A percentile compares a stretch with the other conserved stretches of the same genome.
These are phyloP conservation scores for Fusarium miscanthi DNA, from an alignment of 2,329 filamentous ascomycete genomes.

Conservation along the genomic window DNA sequence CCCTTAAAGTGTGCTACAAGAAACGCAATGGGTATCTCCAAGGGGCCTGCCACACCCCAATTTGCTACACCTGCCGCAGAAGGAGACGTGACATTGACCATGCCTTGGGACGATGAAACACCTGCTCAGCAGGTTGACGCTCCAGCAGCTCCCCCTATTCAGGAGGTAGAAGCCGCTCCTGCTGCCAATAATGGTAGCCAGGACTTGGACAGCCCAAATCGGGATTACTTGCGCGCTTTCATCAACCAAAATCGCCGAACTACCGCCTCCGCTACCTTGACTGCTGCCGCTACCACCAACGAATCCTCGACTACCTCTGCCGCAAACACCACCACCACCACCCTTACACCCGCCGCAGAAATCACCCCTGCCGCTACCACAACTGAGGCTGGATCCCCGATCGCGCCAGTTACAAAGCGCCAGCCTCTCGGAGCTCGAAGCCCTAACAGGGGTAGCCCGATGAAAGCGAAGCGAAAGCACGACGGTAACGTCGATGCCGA, in stretches of 20 bases:
- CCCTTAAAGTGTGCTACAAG: neutral
- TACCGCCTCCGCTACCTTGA: conserved; percentile 26
- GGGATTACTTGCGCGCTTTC: conserved; percentile 51
- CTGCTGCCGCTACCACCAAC: conserved; percentile 35
- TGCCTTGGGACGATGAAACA: neutral
- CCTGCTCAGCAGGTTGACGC: neutral
- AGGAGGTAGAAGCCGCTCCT: conserved; percentile 17
- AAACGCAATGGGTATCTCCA: neutral
- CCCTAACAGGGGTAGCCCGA: conserved; percentile 51
- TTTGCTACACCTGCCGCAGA: neutral
- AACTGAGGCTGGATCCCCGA: conserved; percentile 50
- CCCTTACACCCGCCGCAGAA: conserved; percentile 40
- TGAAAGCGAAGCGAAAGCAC: conserved; percentile 49
- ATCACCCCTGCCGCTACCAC: conserved; percentile 23
- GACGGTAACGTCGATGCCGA: conserved; percentile 31
- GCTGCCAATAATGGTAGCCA: conserved; percentile 4
- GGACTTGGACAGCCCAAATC: conserved; percentile 50
- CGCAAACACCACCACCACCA: conserved; percentile 35
- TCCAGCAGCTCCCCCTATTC: neutral
- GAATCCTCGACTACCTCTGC: conserved; percentile 46
- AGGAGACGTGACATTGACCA: neutral
- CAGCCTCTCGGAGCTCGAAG: conserved; percentile 50
- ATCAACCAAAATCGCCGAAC: conserved; percentile 49
- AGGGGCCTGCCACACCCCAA: neutral
- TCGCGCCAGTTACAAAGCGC: conserved; percentile 43